These are phyloP conservation scores for Carallia brachiata DNA, from an alignment of 345 rosid species.

Conservation along the genomic window DNA sequence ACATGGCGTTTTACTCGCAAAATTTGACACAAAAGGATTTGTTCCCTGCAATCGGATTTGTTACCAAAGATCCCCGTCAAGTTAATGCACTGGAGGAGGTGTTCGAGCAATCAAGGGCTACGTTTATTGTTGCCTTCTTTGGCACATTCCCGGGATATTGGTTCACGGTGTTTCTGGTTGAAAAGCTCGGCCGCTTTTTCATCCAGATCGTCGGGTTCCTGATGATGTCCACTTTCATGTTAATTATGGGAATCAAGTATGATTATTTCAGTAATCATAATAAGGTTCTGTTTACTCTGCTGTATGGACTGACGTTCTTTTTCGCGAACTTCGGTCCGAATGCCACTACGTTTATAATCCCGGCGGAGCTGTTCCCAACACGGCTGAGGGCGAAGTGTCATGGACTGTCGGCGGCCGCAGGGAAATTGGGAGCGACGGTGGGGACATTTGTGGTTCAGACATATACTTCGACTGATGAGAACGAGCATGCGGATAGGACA, in stretches of 20 bases:
- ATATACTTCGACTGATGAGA: conserved; percentile 19
- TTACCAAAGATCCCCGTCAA: not conserved
- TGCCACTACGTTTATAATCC: conserved; percentile 52
- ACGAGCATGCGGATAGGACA: not conserved
- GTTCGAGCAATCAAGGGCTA: conserved; percentile 46
- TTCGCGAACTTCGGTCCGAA: conserved; percentile 67
- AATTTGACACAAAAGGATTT: conserved; percentile 56
- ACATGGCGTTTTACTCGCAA: conserved; percentile 59
- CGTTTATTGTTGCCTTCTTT: conserved; percentile 43
- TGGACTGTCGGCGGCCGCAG: conserved; percentile 51
- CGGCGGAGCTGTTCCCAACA: conserved; percentile 59
- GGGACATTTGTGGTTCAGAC: conserved; percentile 50
- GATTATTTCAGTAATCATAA: conserved; percentile 24
- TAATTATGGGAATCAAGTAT: conserved; percentile 40
- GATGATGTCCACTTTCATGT: conserved; percentile 59
- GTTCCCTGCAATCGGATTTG: conserved; percentile 37
- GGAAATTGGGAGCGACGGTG: conserved; percentile 56
- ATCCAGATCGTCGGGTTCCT: conserved; percentile 55
- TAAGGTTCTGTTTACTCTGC: conserved; percentile 27
- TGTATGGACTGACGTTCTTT: conserved; percentile 49
- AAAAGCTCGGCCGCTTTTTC: conserved; percentile 43
- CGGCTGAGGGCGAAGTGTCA: conserved; percentile 53
- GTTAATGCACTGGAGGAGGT: conserved; percentile 43
- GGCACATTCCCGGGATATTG: conserved; percentile 64
- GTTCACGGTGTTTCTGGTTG: conserved; percentile 50